Base-by-base conservation (phyloP, 2,329 filamentous ascomycete genomes). In the Zymoseptoria crescenta region DNA sequence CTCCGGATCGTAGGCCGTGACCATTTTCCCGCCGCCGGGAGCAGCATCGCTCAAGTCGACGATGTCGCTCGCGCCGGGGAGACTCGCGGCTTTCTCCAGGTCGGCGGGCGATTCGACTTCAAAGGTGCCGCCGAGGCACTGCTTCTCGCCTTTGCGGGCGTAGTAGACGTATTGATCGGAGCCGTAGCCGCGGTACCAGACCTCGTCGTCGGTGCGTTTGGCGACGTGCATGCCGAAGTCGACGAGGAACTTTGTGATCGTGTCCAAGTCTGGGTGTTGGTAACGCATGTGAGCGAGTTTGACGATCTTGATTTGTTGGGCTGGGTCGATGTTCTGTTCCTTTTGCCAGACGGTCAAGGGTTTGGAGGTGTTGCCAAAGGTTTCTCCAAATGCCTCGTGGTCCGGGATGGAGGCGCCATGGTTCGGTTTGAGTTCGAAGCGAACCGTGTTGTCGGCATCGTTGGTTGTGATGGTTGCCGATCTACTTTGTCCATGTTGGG, bases 251-350 rank as follows among this genome's bases (percentile, higher is more conserved):
- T 69, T 75, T 4, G 76, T 80, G 51, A 81, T 80, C 58, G 74
- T 69, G 21, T 74, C 70, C 3, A 82, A 69, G 58, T 82, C 75
- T 0, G 79, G 76, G 62, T 82, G 80, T 59, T 81, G 79, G 64
- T 83, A 83, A 1, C 79, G 74, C 79, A 82, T 81, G 60, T 82
- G 80, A 1, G 74, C 74, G 4, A 81, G 61, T 58, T 77, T 78
- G 6, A 73, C 75, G 20, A 83, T 67, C 58, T 76, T 74, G 63
- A 82, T 74, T 60, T 81, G 79, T 29, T 74, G 69, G 52, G 71
- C 62, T 16, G 67, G 64, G 60, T 80, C 74, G 68, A 81, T 80
- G 49, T 69, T 69, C 35, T 71, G 66, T 35, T 67, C 64, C 21
- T 68, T 58, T 56, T 75, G 74, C 75, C 75, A 78, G 65, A 71